phyloP scores from a whole-genome alignment of 768 basidiomycete species.

The Trametes gibbosa region DNA sequence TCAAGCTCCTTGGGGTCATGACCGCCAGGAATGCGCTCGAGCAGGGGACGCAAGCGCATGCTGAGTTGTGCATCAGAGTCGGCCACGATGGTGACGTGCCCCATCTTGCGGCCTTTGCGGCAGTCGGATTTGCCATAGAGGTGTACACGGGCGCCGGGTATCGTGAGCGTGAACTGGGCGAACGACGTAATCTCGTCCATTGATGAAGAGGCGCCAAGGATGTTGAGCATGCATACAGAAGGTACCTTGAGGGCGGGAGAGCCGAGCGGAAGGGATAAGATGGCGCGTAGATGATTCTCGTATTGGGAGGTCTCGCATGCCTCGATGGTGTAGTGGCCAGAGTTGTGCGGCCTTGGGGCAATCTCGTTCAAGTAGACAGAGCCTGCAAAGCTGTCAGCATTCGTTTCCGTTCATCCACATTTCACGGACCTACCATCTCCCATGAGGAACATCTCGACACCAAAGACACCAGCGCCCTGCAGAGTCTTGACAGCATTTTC shows the following conservation, averaged over 20 bases:
- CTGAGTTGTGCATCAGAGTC: constrained; percentile 74
- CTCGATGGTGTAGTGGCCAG: constrained; percentile 98
- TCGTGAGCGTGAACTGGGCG: constrained; percentile 55
- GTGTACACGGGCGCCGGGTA: constrained; percentile 80
- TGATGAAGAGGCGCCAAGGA: constrained; percentile 78
- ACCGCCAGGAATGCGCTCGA: constrained; percentile 55
- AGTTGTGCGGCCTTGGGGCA: constrained; percentile 97
- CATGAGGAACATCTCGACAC: constrained; percentile 97
- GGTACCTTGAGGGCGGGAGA: constrained; percentile 86
- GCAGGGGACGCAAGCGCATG: constrained; percentile 66
- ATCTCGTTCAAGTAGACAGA: constrained; percentile 90
- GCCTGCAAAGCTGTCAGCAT: constrained; percentile 41
- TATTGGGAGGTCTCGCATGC: constrained; percentile 96
- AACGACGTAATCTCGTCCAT: constrained; percentile 58
- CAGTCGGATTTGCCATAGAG: constrained; percentile 93
- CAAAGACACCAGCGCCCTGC: constrained; percentile 90
- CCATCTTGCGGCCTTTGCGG: constrained; percentile 94
- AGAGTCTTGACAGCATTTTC: constrained; percentile 78
- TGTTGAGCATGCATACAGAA: constrained; percentile 88
- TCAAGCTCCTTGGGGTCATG: constrained; percentile 43
- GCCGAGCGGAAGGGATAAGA: constrained; percentile 86
- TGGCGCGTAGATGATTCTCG: constrained; percentile 94
- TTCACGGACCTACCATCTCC: constrained; percentile 58
- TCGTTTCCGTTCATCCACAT: not conserved
- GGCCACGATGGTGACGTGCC: constrained; percentile 90